Evolutionary conservation across 352 stramenopile genomes (phyloP).

Genomic region (Phytophthora aleatoria): DNA sequence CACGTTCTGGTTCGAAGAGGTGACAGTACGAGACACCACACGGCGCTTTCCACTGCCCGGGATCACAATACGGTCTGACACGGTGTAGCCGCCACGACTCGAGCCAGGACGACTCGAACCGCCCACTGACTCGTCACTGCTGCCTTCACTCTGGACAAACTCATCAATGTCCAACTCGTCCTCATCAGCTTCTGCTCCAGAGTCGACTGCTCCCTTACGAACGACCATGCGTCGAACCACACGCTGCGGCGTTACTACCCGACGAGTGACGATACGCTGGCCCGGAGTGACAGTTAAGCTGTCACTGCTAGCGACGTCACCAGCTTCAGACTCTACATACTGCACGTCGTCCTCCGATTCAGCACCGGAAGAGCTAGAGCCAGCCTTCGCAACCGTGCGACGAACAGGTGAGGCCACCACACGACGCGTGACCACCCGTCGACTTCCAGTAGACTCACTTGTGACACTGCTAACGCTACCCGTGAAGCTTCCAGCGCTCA

Average conservation of each 20-base stretch:
- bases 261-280: conserved; percentile 29
- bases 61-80: conserved; percentile 16
- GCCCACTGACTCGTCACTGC: conserved; percentile 23
- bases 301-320: conserved; percentile 1
- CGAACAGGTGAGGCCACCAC: conserved; percentile 25
- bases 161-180: conserved; percentile 24
- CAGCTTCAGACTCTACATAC: conserved; percentile 11
- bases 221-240: conserved; percentile 30
- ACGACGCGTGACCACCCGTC: conserved; percentile 30
- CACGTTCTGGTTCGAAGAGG: conserved; percentile 1
- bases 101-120: conserved; percentile 19
- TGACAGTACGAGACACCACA: conserved; percentile 12
- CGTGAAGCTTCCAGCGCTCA: conserved; percentile 22
- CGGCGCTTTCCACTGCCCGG: conserved; percentile 10
- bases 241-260: conserved; percentile 34
- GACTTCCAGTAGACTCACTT: conserved; percentile 29
- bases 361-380: conserved; percentile 20
- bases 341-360: conserved; percentile 24
- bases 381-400: conserved; percentile 17
- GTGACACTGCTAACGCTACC: conserved; percentile 27
- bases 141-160: conserved; percentile 27
- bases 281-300: conserved; percentile 14
- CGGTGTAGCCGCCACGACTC: conserved; percentile 7
- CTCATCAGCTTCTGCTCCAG: conserved; percentile 9
- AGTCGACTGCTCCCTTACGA: conserved; percentile 15